Percentiles rank a stretch among this genome's conserved stretches.
phyloP scores from a whole-genome alignment of 768 basidiomycete genomes.

The Trametes coccinea region DNA sequence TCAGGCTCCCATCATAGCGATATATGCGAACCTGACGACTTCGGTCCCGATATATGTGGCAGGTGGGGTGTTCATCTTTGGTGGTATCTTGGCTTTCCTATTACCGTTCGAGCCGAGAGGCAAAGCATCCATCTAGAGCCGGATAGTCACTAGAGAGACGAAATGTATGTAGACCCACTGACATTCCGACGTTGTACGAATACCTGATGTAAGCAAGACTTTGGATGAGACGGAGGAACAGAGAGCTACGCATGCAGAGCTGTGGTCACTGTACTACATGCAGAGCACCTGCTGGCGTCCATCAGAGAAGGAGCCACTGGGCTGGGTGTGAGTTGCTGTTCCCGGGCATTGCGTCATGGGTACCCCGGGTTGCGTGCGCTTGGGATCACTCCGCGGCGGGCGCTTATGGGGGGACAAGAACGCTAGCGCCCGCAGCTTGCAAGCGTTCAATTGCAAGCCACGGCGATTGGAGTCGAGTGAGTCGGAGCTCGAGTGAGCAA shows the following conservation, averaged over 20 bases:
- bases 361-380: background rate
- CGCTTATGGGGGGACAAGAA: background rate
- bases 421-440: too few species aligned
- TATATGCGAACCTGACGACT: slow-evolving; percentile 49
- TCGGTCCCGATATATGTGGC: slow-evolving; percentile 56
- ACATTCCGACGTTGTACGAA: too few species aligned
- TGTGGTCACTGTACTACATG: too few species aligned
- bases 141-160: background rate
- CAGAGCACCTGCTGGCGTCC: too few species aligned
- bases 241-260: too few species aligned
- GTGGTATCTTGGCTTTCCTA: slow-evolving; percentile 49
- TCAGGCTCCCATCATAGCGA: slow-evolving; percentile 52
- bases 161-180: too few species aligned
- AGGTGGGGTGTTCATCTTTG: slow-evolving; percentile 51
- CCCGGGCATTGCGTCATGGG: background rate
- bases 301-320: too few species aligned
- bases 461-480: too few species aligned
- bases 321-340: too few species aligned
- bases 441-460: too few species aligned
- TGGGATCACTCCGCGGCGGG: background rate
- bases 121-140: slow-evolving; percentile 46
- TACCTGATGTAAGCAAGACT: too few species aligned
- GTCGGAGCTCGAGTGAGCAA: background rate
- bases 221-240: too few species aligned
- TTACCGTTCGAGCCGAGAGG: slow-evolving; percentile 61